These are phyloP conservation scores for Berberis vulgaris DNA, from an alignment of 164 flowering plant species.

Conservation along the genomic window DNA sequence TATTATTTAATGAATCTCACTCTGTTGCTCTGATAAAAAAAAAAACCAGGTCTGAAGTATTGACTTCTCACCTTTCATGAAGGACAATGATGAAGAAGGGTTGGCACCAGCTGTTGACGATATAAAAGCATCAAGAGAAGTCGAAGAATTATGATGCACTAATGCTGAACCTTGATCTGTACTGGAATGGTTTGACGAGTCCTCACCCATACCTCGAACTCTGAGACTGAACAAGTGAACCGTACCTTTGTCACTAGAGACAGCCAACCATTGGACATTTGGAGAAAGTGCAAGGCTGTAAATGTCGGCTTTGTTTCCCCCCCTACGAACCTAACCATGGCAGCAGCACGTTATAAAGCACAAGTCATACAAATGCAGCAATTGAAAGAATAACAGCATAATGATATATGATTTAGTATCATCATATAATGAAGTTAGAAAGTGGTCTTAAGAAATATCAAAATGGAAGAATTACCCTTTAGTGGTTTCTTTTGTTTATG, in stretches of 20 bases:
- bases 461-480: no score
- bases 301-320: slow-evolving; percentile 44
- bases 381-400: not conserved
- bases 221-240: slow-evolving; percentile 53
- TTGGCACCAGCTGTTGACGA: slow-evolving; percentile 56
- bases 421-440: no score
- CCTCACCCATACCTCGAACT: slow-evolving; percentile 72
- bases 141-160: slow-evolving; percentile 48
- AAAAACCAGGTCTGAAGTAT: not conserved
- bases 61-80: slow-evolving; percentile 71
- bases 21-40: no score
- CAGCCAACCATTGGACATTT: slow-evolving; percentile 56
- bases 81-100: slow-evolving; percentile 69
- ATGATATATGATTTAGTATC: not conserved
- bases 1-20: no score
- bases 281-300: slow-evolving; percentile 50
- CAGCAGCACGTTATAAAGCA: not conserved
- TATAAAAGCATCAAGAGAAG: slow-evolving; percentile 54
- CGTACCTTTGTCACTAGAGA: slow-evolving; percentile 56
- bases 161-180: slow-evolving; percentile 26
- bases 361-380: not conserved
- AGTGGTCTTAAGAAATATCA: no score
- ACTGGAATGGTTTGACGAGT: slow-evolving; percentile 28
- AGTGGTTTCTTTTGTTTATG: no score
- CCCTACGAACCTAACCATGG: slow-evolving; percentile 44